phyloP scores from a whole-genome alignment of 1,139 yeast genomes.

The Kluyveromyces sp. region DNA sequence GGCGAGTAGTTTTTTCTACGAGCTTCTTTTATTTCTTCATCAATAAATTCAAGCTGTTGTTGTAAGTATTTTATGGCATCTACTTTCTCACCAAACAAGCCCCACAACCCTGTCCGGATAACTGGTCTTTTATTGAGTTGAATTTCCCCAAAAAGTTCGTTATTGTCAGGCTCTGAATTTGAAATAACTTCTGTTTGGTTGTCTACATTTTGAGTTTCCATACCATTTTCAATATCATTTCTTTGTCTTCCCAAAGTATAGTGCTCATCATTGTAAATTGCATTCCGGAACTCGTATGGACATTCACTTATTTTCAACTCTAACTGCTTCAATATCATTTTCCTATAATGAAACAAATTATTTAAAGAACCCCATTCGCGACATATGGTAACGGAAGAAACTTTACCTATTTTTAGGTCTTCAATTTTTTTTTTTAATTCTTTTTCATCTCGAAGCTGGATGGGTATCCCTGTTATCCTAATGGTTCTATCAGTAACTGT shows the following conservation, averaged over 20 bases:
- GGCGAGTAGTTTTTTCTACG: constrained; percentile 59
- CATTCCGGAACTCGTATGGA: constrained; percentile 24
- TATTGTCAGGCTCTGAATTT: constrained; percentile 20
- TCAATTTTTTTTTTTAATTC: constrained; percentile 69
- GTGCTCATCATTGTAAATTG: constrained; percentile 17
- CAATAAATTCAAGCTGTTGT: constrained; percentile 49
- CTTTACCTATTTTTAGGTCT: constrained; percentile 69
- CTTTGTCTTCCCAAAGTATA: constrained; percentile 16
- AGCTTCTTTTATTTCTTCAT: constrained; percentile 52
- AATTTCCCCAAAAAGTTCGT: constrained; percentile 22
- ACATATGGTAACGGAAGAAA: constrained; percentile 68
- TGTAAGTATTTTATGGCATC: constrained; percentile 62
- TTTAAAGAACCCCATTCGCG: constrained; percentile 78
- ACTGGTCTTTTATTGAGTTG: constrained; percentile 39
- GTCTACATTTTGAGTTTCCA: not conserved
- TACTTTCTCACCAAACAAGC: constrained; percentile 46
- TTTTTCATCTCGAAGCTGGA: constrained; percentile 61
- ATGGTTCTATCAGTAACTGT: constrained; percentile 91
- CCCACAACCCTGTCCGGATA: constrained; percentile 43
- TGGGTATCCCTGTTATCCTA: constrained; percentile 85
- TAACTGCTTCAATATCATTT: constrained; percentile 43
- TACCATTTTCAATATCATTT: constrained; percentile 2
- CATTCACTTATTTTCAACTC: constrained; percentile 78
- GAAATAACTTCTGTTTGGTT: not conserved
- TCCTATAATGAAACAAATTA: constrained; percentile 52